Base-by-base conservation (phyloP, 2,329 filamentous ascomycete genomes). In the Fusarium transvaalense region DNA sequence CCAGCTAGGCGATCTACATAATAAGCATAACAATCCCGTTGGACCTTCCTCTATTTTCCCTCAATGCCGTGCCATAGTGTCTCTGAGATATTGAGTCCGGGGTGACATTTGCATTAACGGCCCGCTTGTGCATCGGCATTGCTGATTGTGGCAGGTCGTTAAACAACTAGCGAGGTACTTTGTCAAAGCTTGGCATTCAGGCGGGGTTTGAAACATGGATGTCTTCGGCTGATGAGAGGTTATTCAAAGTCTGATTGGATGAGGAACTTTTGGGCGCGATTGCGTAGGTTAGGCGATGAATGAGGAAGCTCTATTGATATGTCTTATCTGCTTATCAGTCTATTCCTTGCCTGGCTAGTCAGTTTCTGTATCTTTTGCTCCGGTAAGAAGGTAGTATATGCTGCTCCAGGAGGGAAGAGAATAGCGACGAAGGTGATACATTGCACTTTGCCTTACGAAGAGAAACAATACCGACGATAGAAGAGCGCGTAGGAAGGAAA, bases 91-190 rank as follows among this genome's bases (percentile, higher is more conserved):
- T 54, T 17, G 27, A 41, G 31, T 23, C n/a, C n/a, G 29, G 47
- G 19, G 56, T 68, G 19, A 27, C 35, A 66, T 54, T 65, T 53
- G 31, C 23, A 19, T 39, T 38, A 14, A 42, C 61, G 66, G 66
- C 19, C 66, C 66, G 66, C 61, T 43, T 42, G 46, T 47, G 61
- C 62, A 66, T 69, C 66, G 66, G 66, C 43, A 69, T 58, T 41
- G 8, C 66, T 69, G 32, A 25, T 69, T 69, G 29, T 17, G 66
- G 66, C 51, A 69, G 66, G 66, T 69, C 56, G 43, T 50, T 41
- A 50, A 17, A n/a, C n/a, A 10, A 3, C 27, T 38, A 8, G 23
- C 12, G 13, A 46, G 66, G 66, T 41, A 69, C 66, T 69, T 69
- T 69, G 56, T 68, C 35, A 45, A 39, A 37, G 34, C 66, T 69